phyloP scores from a whole-genome alignment of 176 grass and related monocot species.

The Dactylis glomerata region DNA sequence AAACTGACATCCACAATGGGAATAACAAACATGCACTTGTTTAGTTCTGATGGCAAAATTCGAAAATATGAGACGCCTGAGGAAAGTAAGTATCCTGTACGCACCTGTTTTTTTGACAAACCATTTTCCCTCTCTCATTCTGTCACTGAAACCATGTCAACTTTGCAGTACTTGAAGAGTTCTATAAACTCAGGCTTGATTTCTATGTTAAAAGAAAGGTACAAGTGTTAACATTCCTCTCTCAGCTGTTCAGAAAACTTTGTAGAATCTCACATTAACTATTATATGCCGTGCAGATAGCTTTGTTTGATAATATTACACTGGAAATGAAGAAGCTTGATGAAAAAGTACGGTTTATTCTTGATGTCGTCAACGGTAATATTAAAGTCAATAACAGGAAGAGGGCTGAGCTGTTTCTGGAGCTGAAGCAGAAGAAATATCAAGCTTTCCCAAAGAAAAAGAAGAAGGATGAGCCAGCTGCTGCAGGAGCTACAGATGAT shows the following conservation, averaged over 20 bases:
- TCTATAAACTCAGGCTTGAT: slow-evolving; percentile 55
- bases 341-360: slow-evolving; percentile 82
- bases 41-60: slow-evolving; percentile 72
- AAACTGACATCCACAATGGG: slow-evolving; percentile 80
- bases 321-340: slow-evolving; percentile 55
- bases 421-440: slow-evolving; percentile 55
- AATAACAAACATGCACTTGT: slow-evolving; percentile 96
- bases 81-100: slow-evolving; percentile 47
- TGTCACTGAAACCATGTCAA: not conserved
- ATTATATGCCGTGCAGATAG: slow-evolving; percentile 38
- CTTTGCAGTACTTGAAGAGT: slow-evolving; percentile 73
- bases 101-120: not conserved
- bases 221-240: not conserved
- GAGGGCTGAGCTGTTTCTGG: slow-evolving; percentile 70
- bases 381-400: slow-evolving; percentile 74
- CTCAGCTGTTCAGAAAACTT: not conserved
- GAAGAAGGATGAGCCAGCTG: slow-evolving; percentile 34
- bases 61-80: slow-evolving; percentile 81
- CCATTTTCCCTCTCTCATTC: not conserved
- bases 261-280: not conserved
- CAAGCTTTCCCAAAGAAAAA: slow-evolving; percentile 71
- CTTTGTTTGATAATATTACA: slow-evolving; percentile 51
- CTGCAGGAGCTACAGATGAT: slow-evolving; percentile 50
- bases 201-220: slow-evolving; percentile 93
- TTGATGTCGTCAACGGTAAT: slow-evolving; percentile 47